Percentiles rank a stretch among this genome's conserved stretches.
Conservation (phyloP, 2,329 filamentous ascomycete species). For the Metarhizium album region DNA sequence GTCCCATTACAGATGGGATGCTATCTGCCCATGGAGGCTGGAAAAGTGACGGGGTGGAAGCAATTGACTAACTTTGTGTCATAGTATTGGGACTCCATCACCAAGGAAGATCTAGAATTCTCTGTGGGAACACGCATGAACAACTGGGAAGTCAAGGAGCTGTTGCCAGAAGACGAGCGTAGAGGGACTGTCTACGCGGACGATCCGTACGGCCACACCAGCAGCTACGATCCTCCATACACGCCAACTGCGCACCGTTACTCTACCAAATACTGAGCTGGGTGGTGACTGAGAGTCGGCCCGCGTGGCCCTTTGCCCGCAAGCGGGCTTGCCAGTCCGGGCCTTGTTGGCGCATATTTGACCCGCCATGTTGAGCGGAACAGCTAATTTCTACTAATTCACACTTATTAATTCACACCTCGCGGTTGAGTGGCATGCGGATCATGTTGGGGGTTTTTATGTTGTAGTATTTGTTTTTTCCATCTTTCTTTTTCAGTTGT, state of each 20-base stretch:
- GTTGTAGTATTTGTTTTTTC: constrained; percentile 7
- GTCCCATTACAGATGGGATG: neutral
- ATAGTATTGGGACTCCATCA: constrained; percentile 98
- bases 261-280: constrained; percentile 34
- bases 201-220: constrained; percentile 49
- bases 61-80: constrained; percentile 3
- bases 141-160: constrained; percentile 97
- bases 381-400: neutral
- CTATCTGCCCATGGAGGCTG: neutral
- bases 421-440: neutral
- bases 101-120: constrained; percentile 95
- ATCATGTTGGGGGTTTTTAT: constrained; percentile 5
- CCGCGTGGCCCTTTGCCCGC: neutral
- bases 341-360: neutral
- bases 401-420: neutral
- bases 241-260: constrained; percentile 33
- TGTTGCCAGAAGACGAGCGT: constrained; percentile 70
- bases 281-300: constrained; percentile 4
- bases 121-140: constrained; percentile 90
- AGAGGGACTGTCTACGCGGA: constrained; percentile 63
- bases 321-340: neutral
- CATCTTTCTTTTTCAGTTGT: neutral
- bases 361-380: neutral
- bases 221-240: constrained; percentile 41
- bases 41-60: neutral